Evolutionary conservation across 768 basidiomycete species (phyloP), one percentile per base, ranked within the genome.

Genomic region (Amanita pseudoporphyria): DNA sequence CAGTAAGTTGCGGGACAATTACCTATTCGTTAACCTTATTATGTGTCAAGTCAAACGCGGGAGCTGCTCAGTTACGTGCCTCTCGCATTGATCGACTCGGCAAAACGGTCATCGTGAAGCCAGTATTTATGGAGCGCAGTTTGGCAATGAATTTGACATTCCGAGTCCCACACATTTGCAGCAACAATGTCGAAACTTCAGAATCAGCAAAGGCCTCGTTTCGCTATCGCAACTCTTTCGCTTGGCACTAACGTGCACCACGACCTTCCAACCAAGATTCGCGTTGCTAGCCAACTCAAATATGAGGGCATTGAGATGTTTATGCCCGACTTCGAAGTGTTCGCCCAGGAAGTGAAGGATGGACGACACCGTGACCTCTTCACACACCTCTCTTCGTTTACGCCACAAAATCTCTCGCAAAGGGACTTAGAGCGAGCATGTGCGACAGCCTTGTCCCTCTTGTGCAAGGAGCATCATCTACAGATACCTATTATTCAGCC

Each of bases 401-500:
- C 57, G 28, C 19, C 47, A 6, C 39, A 55, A 9, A 16, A 5
- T 12, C 16, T 47, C 19, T 52, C 58, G 18, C n/a, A 26, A 19
- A 40, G 26, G n/a, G 66, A 64, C 7, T 47, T 62, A 10, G 57
- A 62, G 45, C 52, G 56, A 5, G 53, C 42, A 13, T 62, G 60
- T 28, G 66, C 67, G 1, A 39, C 40, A 13, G 62, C 56, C 9
- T 52, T 61, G n/a, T 47, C 53, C 28, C 19, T 26, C 12, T 52
- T 61, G 26, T 61, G 62, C 51, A 47, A 50, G 10, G 54, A 54
- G 1, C 47, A 57, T 7, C 49, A 53, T 21, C 46, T 71, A 47
- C 45, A 49, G 12, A 59, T 69, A 46, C 62, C 60, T 28, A 58
- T 66, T 51, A 57, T 66, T 30, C 69, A 71, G 52, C 69, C 69